Evolutionary conservation across 2,329 filamentous ascomycete genomes (phyloP).

Genomic region (Pseudogymnoascus sp.): DNA sequence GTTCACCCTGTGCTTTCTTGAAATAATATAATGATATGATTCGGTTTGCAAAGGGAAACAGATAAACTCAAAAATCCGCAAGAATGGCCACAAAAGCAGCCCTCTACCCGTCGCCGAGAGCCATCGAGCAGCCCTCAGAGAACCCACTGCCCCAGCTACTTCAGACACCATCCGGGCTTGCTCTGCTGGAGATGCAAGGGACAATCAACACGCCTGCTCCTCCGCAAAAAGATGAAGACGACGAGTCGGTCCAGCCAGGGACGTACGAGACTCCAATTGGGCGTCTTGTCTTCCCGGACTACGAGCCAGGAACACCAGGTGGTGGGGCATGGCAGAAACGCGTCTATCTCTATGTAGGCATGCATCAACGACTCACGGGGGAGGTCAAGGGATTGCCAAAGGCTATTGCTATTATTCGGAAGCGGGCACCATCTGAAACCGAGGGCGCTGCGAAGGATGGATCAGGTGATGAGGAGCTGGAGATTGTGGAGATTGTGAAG

Average conservation of each 20-base stretch:
- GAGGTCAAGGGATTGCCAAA: slow-evolving; percentile 81
- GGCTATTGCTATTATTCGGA: slow-evolving; percentile 70
- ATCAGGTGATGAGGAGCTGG: slow-evolving; percentile 47
- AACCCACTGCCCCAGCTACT: slow-evolving; percentile 69
- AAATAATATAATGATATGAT: background rate
- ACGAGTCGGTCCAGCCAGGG: slow-evolving; percentile 25
- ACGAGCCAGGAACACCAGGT: slow-evolving; percentile 44
- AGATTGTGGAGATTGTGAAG: slow-evolving; percentile 80
- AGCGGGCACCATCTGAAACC: slow-evolving; percentile 29
- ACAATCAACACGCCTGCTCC: slow-evolving; percentile 64
- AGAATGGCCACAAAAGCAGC: background rate
- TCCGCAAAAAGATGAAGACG: slow-evolving; percentile 25
- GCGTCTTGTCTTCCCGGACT: slow-evolving; percentile 69
- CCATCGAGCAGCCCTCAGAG: background rate
- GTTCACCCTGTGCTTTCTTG: background rate
- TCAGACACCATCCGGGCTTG: slow-evolving; percentile 81
- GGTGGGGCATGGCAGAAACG: slow-evolving; percentile 79
- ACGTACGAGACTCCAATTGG: slow-evolving; percentile 51
- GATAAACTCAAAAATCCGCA: background rate
- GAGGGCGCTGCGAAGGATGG: slow-evolving; percentile 17
- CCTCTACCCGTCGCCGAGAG: background rate
- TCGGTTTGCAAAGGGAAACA: background rate
- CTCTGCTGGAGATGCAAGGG: slow-evolving; percentile 86
- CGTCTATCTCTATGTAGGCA: slow-evolving; percentile 80
- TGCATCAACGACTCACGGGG: slow-evolving; percentile 79